phyloP scores from a whole-genome alignment of 176 grass and related monocot species.

The Secale cereale region DNA sequence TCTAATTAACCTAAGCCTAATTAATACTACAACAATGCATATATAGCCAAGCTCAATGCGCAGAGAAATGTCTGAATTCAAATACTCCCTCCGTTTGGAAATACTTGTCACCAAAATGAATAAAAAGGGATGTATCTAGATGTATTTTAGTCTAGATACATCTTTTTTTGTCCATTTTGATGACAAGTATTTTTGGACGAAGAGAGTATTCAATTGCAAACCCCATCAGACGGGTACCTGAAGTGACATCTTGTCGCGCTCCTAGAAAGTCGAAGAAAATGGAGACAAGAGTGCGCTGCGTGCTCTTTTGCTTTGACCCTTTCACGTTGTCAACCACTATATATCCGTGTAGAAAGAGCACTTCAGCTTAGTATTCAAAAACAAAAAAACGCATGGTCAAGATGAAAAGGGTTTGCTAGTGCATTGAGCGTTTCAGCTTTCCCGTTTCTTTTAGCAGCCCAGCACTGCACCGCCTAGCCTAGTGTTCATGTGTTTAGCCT shows the following conservation, averaged over 20 bases:
- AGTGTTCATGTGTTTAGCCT: background rate
- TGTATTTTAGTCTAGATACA: too few relatives aligned
- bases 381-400: background rate
- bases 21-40: background rate
- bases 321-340: constrained; percentile 19
- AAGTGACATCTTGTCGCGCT: background rate
- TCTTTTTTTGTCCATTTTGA: too few relatives aligned
- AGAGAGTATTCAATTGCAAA: background rate
- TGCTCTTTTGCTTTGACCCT: constrained; percentile 20
- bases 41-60: background rate
- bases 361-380: background rate
- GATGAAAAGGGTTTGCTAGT: background rate
- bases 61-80: too few relatives aligned
- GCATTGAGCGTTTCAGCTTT: background rate
- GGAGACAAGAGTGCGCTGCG: background rate
- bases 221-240: background rate
- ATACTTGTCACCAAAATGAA: too few relatives aligned
- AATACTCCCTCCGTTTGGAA: too few relatives aligned
- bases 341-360: background rate
- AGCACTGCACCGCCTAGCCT: background rate
- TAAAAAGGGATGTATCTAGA: too few relatives aligned
- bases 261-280: background rate
- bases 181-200: too few relatives aligned
- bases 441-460: background rate
- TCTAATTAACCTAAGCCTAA: background rate